Evolutionary conservation across 2,329 filamentous ascomycete genomes (phyloP), one percentile per base, ranked within the genome.

Genomic region (Fusarium sp.): DNA sequence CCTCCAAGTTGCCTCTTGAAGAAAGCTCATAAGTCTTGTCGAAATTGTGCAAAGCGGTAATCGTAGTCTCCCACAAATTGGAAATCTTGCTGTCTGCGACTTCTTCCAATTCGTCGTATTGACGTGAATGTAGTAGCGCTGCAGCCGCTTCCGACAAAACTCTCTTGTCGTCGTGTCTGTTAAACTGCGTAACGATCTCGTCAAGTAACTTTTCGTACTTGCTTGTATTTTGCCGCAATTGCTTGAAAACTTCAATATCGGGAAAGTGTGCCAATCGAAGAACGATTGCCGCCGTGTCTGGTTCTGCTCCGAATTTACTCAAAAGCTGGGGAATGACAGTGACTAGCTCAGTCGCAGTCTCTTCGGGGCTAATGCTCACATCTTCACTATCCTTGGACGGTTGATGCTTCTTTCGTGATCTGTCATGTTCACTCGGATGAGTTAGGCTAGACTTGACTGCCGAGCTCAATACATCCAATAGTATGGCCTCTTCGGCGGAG

Each of bases 101-200:
- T 75, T 99, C 96, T 71, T 94, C 92, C 34, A 97, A 88, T 76
- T 97, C 95, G 65, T 96, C 94, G 67, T 94, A 95, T 65, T 90
- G 91, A 70, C 93, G 91, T 11, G 95, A 94, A 77, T 97, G 94
- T 32, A 97, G 82, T 40, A 99, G 88, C 8, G 94, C 93, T 24
- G 90, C 86, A 29, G 92, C 91, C 16, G 94, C 95, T 79, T 98
- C 94, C 13, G 90, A 89, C 47, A 99, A 85, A 20, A 98, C 94
- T 58, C 88, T 88, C 74, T 93, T 92, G 75, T 97, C 93, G 45
- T 93, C 92, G 77, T 99, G 96, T n/a, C 94, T 90, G 74, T 92
- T 90, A 81, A 99, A 98, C 75, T 99, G 96, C 62, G 93, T 94
- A 79, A 93, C 94, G 73, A 98, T 94, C 75, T 98, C 94, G 72